Conservation (phyloP, 108 stramenopile genomes). For the Nitzschia sp. region DNA sequence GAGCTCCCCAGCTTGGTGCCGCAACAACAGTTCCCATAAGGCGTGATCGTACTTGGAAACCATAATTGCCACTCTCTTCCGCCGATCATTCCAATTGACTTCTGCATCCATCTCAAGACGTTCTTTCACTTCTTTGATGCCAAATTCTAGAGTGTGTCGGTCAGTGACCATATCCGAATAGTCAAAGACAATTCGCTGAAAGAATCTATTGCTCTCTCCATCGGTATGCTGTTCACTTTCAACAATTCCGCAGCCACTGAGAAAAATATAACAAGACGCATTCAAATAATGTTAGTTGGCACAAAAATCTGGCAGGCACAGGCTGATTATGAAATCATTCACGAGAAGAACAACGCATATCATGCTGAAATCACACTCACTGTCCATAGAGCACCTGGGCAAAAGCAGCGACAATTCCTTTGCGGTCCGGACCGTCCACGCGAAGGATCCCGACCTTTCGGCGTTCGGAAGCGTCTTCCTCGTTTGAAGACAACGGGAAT, state of each 20-base stretch:
- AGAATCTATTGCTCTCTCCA: conserved; percentile 45
- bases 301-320: too few species aligned
- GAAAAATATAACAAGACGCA: neutral
- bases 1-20: conserved; percentile 79
- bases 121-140: conserved; percentile 35
- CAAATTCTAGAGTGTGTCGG: conserved; percentile 5
- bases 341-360: too few species aligned
- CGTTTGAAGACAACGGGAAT: neutral
- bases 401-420: conserved; percentile 77
- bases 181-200: conserved; percentile 74
- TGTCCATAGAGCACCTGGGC: conserved; percentile 67
- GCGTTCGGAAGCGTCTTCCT: neutral
- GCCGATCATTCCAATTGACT: conserved; percentile 42
- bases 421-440: conserved; percentile 59
- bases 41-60: conserved; percentile 85
- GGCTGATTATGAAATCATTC: too few species aligned
- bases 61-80: conserved; percentile 41
- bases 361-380: conserved; percentile 19
- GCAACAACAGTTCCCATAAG: conserved; percentile 84
- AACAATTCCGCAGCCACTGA: conserved; percentile 61
- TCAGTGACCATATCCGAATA: conserved; percentile 31
- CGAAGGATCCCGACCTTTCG: conserved; percentile 36
- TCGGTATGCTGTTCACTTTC: conserved; percentile 63
- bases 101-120: conserved; percentile 26
- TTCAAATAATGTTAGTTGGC: too few species aligned